Base-by-base conservation (phyloP, 768 basidiomycete species). In the Candolleomyces eurysporus region DNA sequence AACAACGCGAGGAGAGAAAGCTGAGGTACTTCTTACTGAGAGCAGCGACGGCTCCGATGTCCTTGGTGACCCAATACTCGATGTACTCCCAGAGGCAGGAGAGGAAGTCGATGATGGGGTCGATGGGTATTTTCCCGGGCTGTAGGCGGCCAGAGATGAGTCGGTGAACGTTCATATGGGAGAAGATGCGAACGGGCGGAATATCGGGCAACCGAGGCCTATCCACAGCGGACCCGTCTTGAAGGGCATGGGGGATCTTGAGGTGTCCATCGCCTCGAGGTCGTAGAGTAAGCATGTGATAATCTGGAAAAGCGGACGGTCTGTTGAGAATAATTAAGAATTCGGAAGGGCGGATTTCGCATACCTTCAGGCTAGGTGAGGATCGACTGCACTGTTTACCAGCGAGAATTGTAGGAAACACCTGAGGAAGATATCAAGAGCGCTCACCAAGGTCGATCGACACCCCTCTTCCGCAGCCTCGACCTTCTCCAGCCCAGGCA, bases 51-150 rank as follows among this genome's bases (percentile, higher is more conserved):
- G 85, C 86, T 39, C 92, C 92, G 67, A 94, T 92, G 65, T 95
- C 90, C 60, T 86, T 84, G 17, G 92, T 94, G 67, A 96, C 94
- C 67, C 89, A 89, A 54, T 90, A 87, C 68, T 89, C 91, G 16
- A 91, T 91, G 67, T 94, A 90, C 69, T 90, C 88, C 91, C 92
- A 95, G 48, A 95, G 76, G 67, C 87, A 90, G 52, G 84, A 82
- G 42, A 96, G 77, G 72, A 91, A 95, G 70, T 94, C 93, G 49
- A 90, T 78, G 63, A 96, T 93, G 66, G 94, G 78, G 75, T 94
- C 88, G 64, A 88, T 76, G 8, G 92, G 84, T 45, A 76, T 81
- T 72, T 95, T 94, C 21, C 90, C 90, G 26, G 81, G 83, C 88
- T 94, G 45, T 19, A 14, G 32, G 32, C 9, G 32, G 32, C 4